Evolutionary conservation across 441 rosid species (phyloP).

Genomic region (Aleurites moluccanus): DNA sequence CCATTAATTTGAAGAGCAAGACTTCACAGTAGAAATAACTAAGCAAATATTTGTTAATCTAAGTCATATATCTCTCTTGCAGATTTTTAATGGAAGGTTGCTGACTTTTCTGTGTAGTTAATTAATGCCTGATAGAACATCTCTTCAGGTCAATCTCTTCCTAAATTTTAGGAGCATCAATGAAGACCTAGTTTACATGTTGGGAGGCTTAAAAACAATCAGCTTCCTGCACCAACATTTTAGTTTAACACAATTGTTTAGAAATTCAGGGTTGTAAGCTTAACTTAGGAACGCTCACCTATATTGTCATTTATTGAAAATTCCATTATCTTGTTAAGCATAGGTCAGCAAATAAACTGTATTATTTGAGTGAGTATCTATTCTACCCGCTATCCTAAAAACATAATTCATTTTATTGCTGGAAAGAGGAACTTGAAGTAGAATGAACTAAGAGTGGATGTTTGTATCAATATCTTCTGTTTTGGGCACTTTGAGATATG

Average conservation of each 20-base stretch:
- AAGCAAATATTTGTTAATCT: not conserved
- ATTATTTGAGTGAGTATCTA: not conserved
- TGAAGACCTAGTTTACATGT: not conserved
- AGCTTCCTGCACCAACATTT: not conserved
- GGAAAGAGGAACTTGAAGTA: constrained; percentile 8
- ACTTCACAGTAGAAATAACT: not conserved
- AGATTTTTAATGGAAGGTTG: not conserved
- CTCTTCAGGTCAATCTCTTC: not conserved
- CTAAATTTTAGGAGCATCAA: not conserved
- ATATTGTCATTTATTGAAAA: not conserved
- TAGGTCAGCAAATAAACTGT: not conserved
- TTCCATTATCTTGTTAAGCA: not conserved
- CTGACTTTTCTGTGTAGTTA: not conserved
- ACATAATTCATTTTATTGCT: not conserved
- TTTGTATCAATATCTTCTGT: not conserved
- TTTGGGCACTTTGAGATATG: not conserved
- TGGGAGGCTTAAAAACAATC: not conserved
- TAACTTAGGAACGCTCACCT: not conserved
- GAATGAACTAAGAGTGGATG: not conserved
- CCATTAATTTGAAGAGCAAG: not conserved
- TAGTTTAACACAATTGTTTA: not conserved
- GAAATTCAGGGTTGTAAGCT: not conserved
- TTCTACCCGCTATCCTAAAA: not conserved
- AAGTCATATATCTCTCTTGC: not conserved
- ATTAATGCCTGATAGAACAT: not conserved